Percentiles rank a stretch among this genome's conserved stretches.
phyloP scores from a whole-genome alignment of 495 filamentous ascomycete genomes.

The Aspergillus biplanus region DNA sequence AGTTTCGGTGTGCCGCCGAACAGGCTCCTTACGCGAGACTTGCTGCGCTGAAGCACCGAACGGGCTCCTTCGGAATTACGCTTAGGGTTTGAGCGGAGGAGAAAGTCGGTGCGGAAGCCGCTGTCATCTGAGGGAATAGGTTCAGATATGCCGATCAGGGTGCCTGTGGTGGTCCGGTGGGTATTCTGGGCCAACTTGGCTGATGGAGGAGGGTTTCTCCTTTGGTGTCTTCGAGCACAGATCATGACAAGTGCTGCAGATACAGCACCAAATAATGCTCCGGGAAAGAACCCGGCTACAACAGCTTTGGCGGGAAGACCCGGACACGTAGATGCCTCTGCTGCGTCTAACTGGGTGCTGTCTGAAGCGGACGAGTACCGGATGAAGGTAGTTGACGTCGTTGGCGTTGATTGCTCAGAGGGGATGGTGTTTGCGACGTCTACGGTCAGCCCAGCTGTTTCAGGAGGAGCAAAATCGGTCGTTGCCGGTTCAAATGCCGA shows the following conservation, averaged over 20 bases:
- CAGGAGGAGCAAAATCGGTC: neutral
- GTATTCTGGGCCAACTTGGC: constrained; percentile 30
- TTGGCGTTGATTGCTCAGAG: constrained; percentile 26
- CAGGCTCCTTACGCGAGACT: constrained; percentile 42
- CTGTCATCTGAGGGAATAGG: constrained; percentile 56
- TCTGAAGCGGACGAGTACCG: constrained; percentile 25
- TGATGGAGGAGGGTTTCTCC: constrained; percentile 20
- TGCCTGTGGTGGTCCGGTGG: constrained; percentile 44
- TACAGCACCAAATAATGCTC: constrained; percentile 57
- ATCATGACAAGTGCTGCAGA: constrained; percentile 46
- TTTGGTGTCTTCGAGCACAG: constrained; percentile 43
- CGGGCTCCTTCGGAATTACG: constrained; percentile 36
- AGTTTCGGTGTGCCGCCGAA: constrained; percentile 28
- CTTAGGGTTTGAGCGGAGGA: constrained; percentile 41
- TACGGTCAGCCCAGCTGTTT: neutral
- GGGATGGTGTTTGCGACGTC: constrained; percentile 21
- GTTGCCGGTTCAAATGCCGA: constrained; percentile 7
- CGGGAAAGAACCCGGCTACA: constrained; percentile 66
- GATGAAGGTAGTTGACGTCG: constrained; percentile 13
- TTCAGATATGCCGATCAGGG: constrained; percentile 55
- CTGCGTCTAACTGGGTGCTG: constrained; percentile 21
- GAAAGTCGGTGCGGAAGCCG: constrained; percentile 62
- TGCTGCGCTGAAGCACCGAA: constrained; percentile 41
- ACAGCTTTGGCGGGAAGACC: constrained; percentile 58
- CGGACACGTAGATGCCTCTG: constrained; percentile 30